A percentile compares a stretch with the other conserved stretches of the same genome.
phyloP scores from a whole-genome alignment of 2,329 filamentous ascomycete genomes.

The Ceratocystis albifundus region DNA sequence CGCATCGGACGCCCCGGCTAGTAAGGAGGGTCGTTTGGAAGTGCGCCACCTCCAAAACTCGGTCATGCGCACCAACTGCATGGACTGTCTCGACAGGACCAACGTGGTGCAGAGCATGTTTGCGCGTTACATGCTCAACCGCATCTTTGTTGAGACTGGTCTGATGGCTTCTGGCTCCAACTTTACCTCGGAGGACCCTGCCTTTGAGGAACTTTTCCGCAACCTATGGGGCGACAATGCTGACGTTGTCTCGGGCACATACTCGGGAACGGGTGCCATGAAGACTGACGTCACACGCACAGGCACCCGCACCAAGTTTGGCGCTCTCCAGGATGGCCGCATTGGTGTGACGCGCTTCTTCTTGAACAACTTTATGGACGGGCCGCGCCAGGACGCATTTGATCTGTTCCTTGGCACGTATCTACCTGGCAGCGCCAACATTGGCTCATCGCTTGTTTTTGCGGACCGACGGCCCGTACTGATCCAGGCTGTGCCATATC shows the following conservation, averaged over 20 bases:
- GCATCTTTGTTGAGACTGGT: slow-evolving; percentile 76
- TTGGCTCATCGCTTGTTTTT: slow-evolving; percentile 65
- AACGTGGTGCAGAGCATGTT: slow-evolving; percentile 98
- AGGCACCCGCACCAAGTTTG: slow-evolving; percentile 73
- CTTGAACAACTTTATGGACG: slow-evolving; percentile 88
- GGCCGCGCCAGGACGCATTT: slow-evolving; percentile 87
- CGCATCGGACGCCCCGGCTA: slow-evolving; percentile 71
- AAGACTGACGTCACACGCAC: slow-evolving; percentile 98
- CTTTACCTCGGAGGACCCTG: slow-evolving; percentile 62
- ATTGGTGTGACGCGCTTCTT: slow-evolving; percentile 85
- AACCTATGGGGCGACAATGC: slow-evolving; percentile 99
- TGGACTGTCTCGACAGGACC: slow-evolving; percentile 96
- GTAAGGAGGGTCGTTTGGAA: slow-evolving; percentile 56
- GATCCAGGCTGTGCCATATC: slow-evolving; percentile 87
- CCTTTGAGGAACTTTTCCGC: slow-evolving; percentile 84
- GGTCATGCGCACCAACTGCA: slow-evolving; percentile 94
- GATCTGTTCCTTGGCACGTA: slow-evolving; percentile 88
- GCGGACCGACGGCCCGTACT: slow-evolving; percentile 73
- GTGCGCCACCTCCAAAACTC: slow-evolving; percentile 71
- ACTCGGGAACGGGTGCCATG: slow-evolving; percentile 90
- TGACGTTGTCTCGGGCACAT: slow-evolving; percentile 82
- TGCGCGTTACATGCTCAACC: slow-evolving; percentile 74
- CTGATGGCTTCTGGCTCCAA: slow-evolving; percentile 64
- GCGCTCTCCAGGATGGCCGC: slow-evolving; percentile 73
- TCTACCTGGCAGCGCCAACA: slow-evolving; percentile 58